These are phyloP conservation scores for Fusarium annulatum DNA, from an alignment of 2,329 filamentous ascomycete species.

Conservation along the genomic window DNA sequence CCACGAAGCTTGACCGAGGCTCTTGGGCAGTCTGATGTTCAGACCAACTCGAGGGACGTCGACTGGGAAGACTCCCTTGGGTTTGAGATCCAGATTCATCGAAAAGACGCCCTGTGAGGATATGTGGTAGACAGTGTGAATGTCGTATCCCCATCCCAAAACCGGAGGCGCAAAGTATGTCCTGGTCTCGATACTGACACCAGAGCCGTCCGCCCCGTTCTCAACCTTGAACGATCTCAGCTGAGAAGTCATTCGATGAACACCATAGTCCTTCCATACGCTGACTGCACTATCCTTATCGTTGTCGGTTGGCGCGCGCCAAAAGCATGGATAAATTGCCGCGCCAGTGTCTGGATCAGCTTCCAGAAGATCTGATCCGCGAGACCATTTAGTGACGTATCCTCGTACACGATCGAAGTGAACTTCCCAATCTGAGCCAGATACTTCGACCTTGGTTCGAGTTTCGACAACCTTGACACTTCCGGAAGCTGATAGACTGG, in stretches of 20 bases:
- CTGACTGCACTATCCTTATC: slow-evolving; percentile 2
- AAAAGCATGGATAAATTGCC: slow-evolving; percentile 11
- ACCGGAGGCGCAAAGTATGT: slow-evolving; percentile 10
- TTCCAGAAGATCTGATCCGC: not conserved
- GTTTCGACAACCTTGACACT: not conserved
- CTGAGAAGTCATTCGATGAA: slow-evolving; percentile 14
- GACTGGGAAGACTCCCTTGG: not conserved
- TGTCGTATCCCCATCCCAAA: slow-evolving; percentile 15
- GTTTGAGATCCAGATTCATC: not conserved
- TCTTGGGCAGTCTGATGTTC: slow-evolving; percentile 6
- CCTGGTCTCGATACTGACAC: not conserved
- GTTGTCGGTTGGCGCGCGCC: slow-evolving; percentile 13
- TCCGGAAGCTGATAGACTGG: not conserved
- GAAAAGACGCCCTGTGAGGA: not conserved
- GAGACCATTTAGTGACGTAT: slow-evolving; percentile 6
- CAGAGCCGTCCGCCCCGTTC: accelerated
- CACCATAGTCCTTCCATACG: slow-evolving; percentile 10
- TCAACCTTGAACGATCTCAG: not conserved
- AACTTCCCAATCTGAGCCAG: not conserved
- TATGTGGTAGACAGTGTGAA: not conserved
- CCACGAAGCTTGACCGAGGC: not conserved
- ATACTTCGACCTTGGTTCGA: not conserved
- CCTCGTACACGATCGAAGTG: slow-evolving; percentile 6
- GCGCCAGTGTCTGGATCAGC: not conserved
- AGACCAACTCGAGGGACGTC: slow-evolving; percentile 1